Percentiles rank a stretch among this genome's conserved stretches.
Evolutionary conservation across 768 basidiomycete genomes (phyloP).

Genomic region (Panellus pusillus): DNA sequence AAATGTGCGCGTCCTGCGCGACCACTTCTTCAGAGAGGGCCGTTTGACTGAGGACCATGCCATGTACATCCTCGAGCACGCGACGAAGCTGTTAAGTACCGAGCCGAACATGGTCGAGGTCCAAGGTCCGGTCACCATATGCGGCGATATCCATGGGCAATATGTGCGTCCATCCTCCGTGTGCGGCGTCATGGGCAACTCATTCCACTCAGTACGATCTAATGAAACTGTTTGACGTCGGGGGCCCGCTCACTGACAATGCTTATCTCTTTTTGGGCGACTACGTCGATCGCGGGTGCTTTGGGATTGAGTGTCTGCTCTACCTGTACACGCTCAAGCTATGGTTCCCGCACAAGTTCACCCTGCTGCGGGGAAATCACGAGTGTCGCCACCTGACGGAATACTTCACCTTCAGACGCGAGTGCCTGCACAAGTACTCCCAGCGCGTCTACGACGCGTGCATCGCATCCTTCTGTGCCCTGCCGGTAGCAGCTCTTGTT

Average conservation of each 20-base stretch:
- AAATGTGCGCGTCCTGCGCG: constrained; percentile 54
- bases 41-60: constrained; percentile 83
- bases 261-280: constrained; percentile 94
- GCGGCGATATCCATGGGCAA: constrained; percentile 98
- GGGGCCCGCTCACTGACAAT: constrained; percentile 79
- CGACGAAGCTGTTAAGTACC: constrained; percentile 61
- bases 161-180: constrained; percentile 54
- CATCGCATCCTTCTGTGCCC: constrained; percentile 83
- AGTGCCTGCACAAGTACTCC: constrained; percentile 94
- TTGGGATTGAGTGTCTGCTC: constrained; percentile 85
- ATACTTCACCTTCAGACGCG: constrained; percentile 97
- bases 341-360: constrained; percentile 79
- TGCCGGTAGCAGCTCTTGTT: constrained; percentile 90
- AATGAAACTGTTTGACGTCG: constrained; percentile 97
- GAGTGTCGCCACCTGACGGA: constrained; percentile 97
- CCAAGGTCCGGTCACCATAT: constrained; percentile 89
- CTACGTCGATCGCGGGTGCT: constrained; percentile 96
- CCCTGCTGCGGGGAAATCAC: constrained; percentile 91
- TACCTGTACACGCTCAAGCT: constrained; percentile 95
- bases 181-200: neutral
- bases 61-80: constrained; percentile 71
- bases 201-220: constrained; percentile 75
- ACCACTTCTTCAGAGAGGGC: constrained; percentile 89
- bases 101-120: constrained; percentile 90
- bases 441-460: constrained; percentile 88